Conservation (phyloP, 495 filamentous ascomycete genomes). For the Penicillium coprophilum region DNA sequence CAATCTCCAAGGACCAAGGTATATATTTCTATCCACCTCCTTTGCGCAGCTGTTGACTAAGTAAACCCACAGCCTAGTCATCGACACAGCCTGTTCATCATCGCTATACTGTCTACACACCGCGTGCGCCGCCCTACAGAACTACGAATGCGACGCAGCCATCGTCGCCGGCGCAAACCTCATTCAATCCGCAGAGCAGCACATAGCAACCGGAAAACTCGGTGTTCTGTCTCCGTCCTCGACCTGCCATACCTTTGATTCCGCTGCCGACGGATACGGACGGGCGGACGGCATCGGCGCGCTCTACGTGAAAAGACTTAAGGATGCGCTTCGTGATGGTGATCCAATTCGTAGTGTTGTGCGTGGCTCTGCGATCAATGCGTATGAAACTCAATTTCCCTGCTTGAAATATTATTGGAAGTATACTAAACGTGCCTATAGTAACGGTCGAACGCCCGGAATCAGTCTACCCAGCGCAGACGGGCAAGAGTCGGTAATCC, state of each 20-base stretch:
- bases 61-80: too few relatives aligned
- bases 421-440: too few relatives aligned
- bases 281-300: too few relatives aligned
- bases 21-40: too few relatives aligned
- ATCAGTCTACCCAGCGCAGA: background rate
- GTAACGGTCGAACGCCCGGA: background rate
- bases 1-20: conserved; percentile 3
- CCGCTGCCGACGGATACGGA: background rate
- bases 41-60: too few relatives aligned
- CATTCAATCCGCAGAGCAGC: background rate
- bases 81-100: conserved; percentile 8
- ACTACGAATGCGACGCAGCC: conserved; percentile 2
- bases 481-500: background rate
- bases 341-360: too few relatives aligned
- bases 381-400: too few relatives aligned
- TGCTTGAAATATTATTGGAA: too few relatives aligned
- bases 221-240: background rate
- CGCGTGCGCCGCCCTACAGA: conserved; percentile 2
- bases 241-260: background rate
- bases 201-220: background rate
- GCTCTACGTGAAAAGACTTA: too few relatives aligned
- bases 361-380: too few relatives aligned
- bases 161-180: conserved; percentile 4
- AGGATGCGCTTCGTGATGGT: too few relatives aligned
- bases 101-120: conserved; percentile 7